Base-by-base conservation (phyloP, 2,329 filamentous ascomycete species). In the Huntiella savannae region DNA sequence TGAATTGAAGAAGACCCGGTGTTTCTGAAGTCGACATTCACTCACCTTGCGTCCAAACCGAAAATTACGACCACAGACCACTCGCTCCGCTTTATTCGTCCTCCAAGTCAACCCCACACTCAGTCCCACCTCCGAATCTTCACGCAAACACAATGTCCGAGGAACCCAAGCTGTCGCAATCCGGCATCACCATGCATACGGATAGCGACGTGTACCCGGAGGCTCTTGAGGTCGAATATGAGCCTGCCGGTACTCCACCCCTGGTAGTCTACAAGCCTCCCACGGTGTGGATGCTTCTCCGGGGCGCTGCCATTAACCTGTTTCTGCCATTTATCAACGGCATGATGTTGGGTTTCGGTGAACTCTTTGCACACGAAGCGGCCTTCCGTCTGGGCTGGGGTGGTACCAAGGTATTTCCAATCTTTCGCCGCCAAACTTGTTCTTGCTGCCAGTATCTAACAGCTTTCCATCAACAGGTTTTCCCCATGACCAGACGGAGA, bases 331-430 rank as follows among this genome's bases (percentile, higher is more conserved):
- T 98, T 57, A 76, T 98, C 58, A 98, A 98, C 64, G 91, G 91
- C 40, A 74, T 98, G 69, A 98, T 98, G 91, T 65, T 98, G 57
- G 91, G 91, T 2, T 95, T 98, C 58, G 91, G 91, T 54, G 91
- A 98, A 65, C 65, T 98, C 44, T 88, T 98, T 62, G 91, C 91
- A 46, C 91, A 98, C 59, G 91, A 98, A 66, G 80, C 84, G 43
- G 91, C 91, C 1, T 98, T 88, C 59, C 70, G 88, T 56, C 66
- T 96, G 55, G 91, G 91, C 50, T 98, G 91, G 91, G 79, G 82
- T 52, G 80, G 80, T 46, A 96, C 91, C 50, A 93, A 91, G 76
- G 91, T 95, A 70, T 46, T 50, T 50, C 44, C 44, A 32, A 36
- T 47, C 32, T 43, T 47, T 39, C 48, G 40, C n/a, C 44, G 45